Conservation (phyloP, 2,329 filamentous ascomycete species). For the Tolypocladium inflatum region DNA sequence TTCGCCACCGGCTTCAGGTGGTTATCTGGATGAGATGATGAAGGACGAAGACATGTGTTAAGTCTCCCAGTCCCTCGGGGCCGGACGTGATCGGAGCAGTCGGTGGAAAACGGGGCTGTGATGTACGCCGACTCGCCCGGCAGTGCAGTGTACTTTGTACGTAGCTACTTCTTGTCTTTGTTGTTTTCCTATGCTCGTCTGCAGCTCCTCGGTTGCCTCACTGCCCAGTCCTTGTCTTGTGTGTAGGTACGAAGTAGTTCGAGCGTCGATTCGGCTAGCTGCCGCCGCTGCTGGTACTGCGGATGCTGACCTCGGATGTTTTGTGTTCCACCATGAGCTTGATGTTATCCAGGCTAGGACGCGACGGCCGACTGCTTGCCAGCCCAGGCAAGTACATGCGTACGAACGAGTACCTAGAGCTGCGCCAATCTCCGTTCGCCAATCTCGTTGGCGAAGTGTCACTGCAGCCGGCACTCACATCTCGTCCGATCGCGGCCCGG, state of each 20-base stretch:
- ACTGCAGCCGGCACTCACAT: background rate
- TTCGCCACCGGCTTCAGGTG: background rate
- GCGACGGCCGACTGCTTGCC: background rate
- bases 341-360: background rate
- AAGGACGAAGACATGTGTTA: background rate
- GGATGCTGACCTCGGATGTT: background rate
- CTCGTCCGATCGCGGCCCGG: background rate
- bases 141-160: background rate
- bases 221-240: background rate
- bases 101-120: background rate
- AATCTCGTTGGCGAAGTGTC: background rate
- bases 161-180: background rate
- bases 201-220: background rate
- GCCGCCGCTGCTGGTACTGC: background rate
- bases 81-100: background rate
- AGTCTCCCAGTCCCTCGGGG: background rate
- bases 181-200: background rate
- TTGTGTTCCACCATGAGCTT: background rate
- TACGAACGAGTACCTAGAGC: background rate
- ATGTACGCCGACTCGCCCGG: background rate
- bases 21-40: background rate
- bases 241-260: background rate
- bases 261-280: background rate
- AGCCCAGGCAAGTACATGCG: background rate
- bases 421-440: background rate